Conservation (phyloP, 495 filamentous ascomycete species). For the Hyaloscypha variabilis region DNA sequence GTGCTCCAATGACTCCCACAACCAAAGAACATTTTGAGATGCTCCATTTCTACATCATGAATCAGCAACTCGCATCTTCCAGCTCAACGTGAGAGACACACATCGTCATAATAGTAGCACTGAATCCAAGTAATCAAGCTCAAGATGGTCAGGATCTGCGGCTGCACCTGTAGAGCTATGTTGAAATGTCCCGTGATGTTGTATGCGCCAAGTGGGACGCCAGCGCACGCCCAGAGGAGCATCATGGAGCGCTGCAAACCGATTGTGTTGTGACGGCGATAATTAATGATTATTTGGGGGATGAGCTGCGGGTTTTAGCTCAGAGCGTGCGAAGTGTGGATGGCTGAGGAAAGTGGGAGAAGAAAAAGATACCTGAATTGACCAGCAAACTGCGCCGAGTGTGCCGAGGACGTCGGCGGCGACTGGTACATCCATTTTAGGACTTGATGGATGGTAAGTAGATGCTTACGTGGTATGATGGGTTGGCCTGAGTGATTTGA, state of each 20-base stretch:
- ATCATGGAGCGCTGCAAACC: slow-evolving; percentile 67
- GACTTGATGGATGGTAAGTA: neutral
- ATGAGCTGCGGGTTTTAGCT: slow-evolving; percentile 48
- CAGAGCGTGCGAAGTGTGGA: too few species aligned
- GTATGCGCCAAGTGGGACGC: slow-evolving; percentile 66
- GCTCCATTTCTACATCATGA: slow-evolving; percentile 44
- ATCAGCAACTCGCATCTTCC: neutral
- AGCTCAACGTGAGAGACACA: slow-evolving; percentile 12
- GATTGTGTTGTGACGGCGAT: slow-evolving; percentile 58
- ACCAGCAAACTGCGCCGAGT: slow-evolving; percentile 51
- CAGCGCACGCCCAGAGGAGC: slow-evolving; percentile 66
- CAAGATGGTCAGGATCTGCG: slow-evolving; percentile 62
- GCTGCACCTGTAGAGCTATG: slow-evolving; percentile 60
- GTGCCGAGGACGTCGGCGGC: slow-evolving; percentile 62
- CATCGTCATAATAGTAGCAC: slow-evolving; percentile 64
- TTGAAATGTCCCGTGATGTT: slow-evolving; percentile 66
- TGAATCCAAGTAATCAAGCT: slow-evolving; percentile 67
- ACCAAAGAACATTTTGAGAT: slow-evolving; percentile 43
- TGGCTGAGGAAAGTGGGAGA: slow-evolving; percentile 4
- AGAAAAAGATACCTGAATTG: slow-evolving; percentile 15
- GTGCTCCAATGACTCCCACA: slow-evolving; percentile 39
- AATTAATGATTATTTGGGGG: slow-evolving; percentile 68
- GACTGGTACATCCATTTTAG: slow-evolving; percentile 51
- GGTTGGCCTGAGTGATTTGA: neutral
- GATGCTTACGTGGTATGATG: neutral